Evolutionary conservation across 179 eudicot species (phyloP).

Genomic region (Carnegiea gigantea): DNA sequence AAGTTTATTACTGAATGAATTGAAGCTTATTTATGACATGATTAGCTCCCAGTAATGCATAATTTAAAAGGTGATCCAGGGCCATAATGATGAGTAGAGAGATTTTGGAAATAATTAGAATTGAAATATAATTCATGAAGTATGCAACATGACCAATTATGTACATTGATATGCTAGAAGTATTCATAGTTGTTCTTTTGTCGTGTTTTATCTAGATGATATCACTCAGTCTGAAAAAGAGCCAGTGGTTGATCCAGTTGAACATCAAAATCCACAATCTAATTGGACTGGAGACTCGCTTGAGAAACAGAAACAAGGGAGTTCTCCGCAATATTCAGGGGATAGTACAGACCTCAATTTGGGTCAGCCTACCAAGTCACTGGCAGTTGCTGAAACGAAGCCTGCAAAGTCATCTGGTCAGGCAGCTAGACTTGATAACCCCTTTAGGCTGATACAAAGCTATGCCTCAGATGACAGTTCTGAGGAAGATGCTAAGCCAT

Average conservation of each 20-base stretch:
- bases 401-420: slow-evolving; percentile 35
- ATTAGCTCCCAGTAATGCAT: no score
- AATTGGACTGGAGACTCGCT: slow-evolving; percentile 29
- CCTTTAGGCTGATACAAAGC: slow-evolving; percentile 65
- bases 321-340: slow-evolving; percentile 20
- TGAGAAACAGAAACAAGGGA: slow-evolving; percentile 33
- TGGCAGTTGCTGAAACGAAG: slow-evolving; percentile 29
- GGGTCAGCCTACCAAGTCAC: slow-evolving; percentile 23
- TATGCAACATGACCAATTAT: neutral
- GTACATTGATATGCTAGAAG: no score
- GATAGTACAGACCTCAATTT: slow-evolving; percentile 20
- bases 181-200: neutral
- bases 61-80: no score
- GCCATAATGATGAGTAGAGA: no score
- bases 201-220: slow-evolving; percentile 47
- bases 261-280: slow-evolving; percentile 27
- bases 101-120: no score
- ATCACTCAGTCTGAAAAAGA: slow-evolving; percentile 51
- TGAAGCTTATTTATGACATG: no score
- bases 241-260: slow-evolving; percentile 26
- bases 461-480: slow-evolving; percentile 73
- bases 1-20: no score
- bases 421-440: slow-evolving; percentile 38
- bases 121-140: no score
- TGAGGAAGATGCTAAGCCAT: slow-evolving; percentile 41